phyloP scores from a whole-genome alignment of 352 stramenopile species.

The Phytophthora pluvialis region DNA sequence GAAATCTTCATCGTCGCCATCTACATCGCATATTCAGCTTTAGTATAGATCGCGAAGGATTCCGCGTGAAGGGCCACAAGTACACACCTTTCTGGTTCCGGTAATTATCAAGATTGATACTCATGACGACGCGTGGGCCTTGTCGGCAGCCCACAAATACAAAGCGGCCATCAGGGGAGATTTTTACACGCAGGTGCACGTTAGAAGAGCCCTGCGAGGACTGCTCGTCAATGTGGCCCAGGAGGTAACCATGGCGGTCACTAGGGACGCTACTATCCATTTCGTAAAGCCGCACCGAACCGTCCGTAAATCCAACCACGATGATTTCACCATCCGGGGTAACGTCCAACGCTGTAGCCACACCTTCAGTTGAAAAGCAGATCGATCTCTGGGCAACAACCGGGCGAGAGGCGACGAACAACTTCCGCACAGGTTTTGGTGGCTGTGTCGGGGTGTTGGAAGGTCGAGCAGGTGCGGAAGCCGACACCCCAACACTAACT shows the following conservation, averaged over 20 bases:
- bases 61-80: background rate
- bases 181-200: constrained; percentile 76
- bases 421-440: constrained; percentile 54
- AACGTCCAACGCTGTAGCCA: constrained; percentile 79
- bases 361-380: constrained; percentile 80
- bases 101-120: constrained; percentile 83
- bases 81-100: constrained; percentile 78
- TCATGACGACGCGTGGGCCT: constrained; percentile 75
- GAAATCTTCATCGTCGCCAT: constrained; percentile 80
- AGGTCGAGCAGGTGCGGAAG: constrained; percentile 6
- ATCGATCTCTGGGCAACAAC: constrained; percentile 71
- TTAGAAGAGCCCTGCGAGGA: constrained; percentile 56
- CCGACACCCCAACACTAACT: background rate
- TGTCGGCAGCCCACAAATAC: constrained; percentile 85
- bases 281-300: constrained; percentile 80
- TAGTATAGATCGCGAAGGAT: background rate
- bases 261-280: constrained; percentile 87
- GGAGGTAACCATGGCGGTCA: constrained; percentile 79
- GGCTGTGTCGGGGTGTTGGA: constrained; percentile 18
- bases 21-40: constrained; percentile 30
- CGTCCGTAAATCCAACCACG: constrained; percentile 83
- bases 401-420: constrained; percentile 50
- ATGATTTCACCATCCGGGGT: constrained; percentile 82
- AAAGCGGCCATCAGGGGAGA: constrained; percentile 76
- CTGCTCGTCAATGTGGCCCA: constrained; percentile 84